Base-by-base conservation (phyloP, 768 basidiomycete species). In the Obba rivulosa region DNA sequence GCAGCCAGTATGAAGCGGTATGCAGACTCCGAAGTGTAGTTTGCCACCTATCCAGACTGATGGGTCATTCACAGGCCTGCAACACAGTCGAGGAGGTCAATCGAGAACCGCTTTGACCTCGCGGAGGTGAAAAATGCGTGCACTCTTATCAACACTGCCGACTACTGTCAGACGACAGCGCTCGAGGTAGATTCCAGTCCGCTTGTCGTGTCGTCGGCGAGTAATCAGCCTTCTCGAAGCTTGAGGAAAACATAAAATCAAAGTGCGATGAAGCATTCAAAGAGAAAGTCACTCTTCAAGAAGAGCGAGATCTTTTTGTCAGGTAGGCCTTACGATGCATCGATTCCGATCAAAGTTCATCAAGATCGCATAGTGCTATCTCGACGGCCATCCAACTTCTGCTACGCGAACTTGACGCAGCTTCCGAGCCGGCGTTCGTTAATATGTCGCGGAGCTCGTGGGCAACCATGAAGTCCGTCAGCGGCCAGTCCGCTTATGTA, bases 141-240 rank as follows among this genome's bases (percentile, higher is more conserved):
- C 62, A 70, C 92, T n/a, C 69, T 95, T 21, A 83, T 99, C 61
- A 98, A 99, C 60, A 99, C 96, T 0, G 95, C 94, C 1, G 94
- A 98, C 62, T 99, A 98, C 62, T 99, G 96, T 61, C 88, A 93
- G 54, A 81, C 80, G 1, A 99, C 95, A 2, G 90, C 94, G 1
- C 61, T 81, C 17, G 92, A 96, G 78, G 93, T 86, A 57, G 9
- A 71, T 50, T 10, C 40, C 11, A 8, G 34, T 31, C 40, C 47
- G 40, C 10, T 31, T 16, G n/a, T 41, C 35, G 44, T 20, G n/a
- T 11, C 24, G 22, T 37, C 11, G 16, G 9, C 5, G 28, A 31
- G 7, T 13, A 13, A 31, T 41, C n/a, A 11, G 23, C 7, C 34
- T 34, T 28, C 18, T 16, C 16, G 20, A 61, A 97, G 92, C 76